Base-by-base conservation (phyloP, 257 asterid genomes). In the Gardenia jasminoides region DNA sequence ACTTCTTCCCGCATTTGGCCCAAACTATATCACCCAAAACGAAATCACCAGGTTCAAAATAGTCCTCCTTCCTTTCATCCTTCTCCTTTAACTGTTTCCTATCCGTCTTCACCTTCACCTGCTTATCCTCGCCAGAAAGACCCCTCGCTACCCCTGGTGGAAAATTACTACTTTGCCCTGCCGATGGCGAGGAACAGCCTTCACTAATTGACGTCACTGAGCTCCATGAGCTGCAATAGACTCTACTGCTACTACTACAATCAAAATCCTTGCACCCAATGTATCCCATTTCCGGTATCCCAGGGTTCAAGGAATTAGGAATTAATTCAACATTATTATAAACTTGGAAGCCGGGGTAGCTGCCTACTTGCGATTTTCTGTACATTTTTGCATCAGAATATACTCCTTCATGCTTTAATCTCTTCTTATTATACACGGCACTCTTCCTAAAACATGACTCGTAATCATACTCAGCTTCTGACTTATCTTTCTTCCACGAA, bases 1-100 rank as follows among this genome's bases (percentile, higher is more conserved):
- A 92, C 24, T 87, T 81, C 83, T 91, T 96, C 71, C 98, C 98
- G 77, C 97, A 93, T 78, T 89, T 96, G 7, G 98, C 99, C 99
- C 99, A 96, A 67, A 93, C 97, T 44, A 89, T 78, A 76, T 96
- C 99, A 6, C 91, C 97, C 83, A 22, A 65, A 56, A 78, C 88
- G 80, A 96, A 96, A 73, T 93, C 94, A 58, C 83, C 82, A 5
- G 91, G 97, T 80, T 78, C 80, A 67, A 82, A 96, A 78, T 85
- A 90, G 74, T 88, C 89, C 79, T 87, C 86, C 86, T 84, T 58
- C 48, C 67, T 88, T 64, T 65, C 83, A 62, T 39, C 81, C 77
- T 85, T 88, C 85, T 84, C 86, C 88, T 81, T 86, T 58, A 7
- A 76, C 15, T 56, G 43, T 65, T 88, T 87, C 73, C 74, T 79